Conservation (phyloP, 2,329 filamentous ascomycete species). For the Lasiodiplodia hormozganensis region DNA sequence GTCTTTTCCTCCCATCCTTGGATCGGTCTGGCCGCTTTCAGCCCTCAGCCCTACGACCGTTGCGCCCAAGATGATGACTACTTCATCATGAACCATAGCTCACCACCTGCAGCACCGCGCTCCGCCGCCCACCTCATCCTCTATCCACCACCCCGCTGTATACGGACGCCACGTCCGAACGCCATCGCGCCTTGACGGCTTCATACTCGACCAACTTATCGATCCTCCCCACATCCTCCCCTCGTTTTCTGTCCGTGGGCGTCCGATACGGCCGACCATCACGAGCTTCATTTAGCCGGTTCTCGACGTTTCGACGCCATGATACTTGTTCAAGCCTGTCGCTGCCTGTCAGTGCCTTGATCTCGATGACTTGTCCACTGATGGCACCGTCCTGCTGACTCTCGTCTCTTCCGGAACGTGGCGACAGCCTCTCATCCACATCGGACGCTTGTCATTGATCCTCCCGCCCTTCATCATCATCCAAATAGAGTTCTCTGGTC, state of each 20-base stretch:
- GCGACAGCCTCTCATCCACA: not conserved
- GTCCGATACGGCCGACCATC: not conserved
- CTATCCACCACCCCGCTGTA: not conserved
- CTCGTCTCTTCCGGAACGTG: not conserved
- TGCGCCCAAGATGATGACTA: not conserved
- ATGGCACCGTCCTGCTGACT: not conserved
- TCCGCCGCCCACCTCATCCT: not conserved
- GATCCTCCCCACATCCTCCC: not conserved
- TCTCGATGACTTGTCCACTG: not conserved
- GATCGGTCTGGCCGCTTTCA: not conserved
- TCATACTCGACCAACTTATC: too few species aligned
- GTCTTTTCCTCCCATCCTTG: not conserved
- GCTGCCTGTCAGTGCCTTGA: not conserved
- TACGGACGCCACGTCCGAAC: conserved; percentile 4
- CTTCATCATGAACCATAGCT: not conserved
- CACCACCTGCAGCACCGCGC: not conserved
- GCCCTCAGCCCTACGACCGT: not conserved
- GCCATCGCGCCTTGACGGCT: not conserved
- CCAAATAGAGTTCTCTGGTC: conserved; percentile 1
- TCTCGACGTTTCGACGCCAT: not conserved
- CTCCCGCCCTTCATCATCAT: conserved; percentile 4
- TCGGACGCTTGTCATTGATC: not conserved
- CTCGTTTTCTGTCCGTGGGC: not conserved
- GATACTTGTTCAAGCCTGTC: not conserved
- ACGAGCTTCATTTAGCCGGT: not conserved